Evolutionary conservation across 768 basidiomycete genomes (phyloP).

Genomic region (Leucocoprinus leucothites): DNA sequence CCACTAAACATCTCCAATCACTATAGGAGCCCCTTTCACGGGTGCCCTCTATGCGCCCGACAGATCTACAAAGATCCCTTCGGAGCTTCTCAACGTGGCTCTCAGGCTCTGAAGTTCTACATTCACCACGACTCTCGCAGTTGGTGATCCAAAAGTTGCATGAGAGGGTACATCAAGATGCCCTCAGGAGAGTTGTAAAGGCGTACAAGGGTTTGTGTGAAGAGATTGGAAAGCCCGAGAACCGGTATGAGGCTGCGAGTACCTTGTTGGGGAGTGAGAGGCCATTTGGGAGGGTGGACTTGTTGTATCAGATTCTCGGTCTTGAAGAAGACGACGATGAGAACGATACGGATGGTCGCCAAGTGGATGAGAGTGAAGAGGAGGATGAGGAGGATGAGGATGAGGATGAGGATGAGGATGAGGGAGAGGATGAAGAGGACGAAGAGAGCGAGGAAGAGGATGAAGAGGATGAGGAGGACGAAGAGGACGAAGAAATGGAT

Average conservation of each 20-base stretch:
- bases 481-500: not conserved
- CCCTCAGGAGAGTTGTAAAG: slow-evolving; percentile 61
- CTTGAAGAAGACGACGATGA: slow-evolving; percentile 42
- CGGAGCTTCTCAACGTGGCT: slow-evolving; percentile 82
- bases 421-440: not conserved
- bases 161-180: slow-evolving; percentile 69
- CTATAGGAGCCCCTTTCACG: slow-evolving; percentile 70
- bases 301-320: slow-evolving; percentile 78
- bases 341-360: slow-evolving; percentile 9
- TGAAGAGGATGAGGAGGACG: too few relatives aligned
- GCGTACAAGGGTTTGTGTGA: slow-evolving; percentile 76
- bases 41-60: slow-evolving; percentile 61
- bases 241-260: slow-evolving; percentile 87
- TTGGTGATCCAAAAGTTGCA: slow-evolving; percentile 68
- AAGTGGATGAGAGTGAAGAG: slow-evolving; percentile 14
- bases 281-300: slow-evolving; percentile 75
- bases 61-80: slow-evolving; percentile 60
- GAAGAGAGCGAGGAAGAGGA: not conserved
- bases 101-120: slow-evolving; percentile 74
- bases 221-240: slow-evolving; percentile 69
- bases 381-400: slow-evolving; percentile 16
- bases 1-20: not conserved
- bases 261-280: slow-evolving; percentile 81
- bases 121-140: slow-evolving; percentile 74
- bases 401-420: slow-evolving; percentile 8